Percentiles rank a stretch among this genome's conserved stretches.
Conservation (phyloP, 108 stramenopile species). For the Pseudonitzschia multiseries region DNA sequence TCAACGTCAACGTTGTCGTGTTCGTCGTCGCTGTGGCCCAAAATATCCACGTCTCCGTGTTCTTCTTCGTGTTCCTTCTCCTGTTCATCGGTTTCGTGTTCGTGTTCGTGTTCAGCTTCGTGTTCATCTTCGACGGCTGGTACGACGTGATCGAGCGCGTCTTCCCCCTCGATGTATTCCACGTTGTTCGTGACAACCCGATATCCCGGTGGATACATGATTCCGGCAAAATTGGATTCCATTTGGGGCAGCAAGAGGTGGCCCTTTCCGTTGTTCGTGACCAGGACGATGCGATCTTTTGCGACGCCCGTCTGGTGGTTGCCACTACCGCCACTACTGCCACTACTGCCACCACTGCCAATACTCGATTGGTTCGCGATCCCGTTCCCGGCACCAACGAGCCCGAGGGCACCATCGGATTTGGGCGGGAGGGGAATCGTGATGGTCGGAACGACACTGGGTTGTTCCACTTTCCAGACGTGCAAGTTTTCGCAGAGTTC, state of each 20-base stretch:
- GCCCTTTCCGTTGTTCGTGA: constrained; percentile 38
- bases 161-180: constrained; percentile 70
- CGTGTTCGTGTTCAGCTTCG: constrained; percentile 8
- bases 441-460: constrained; percentile 28
- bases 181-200: constrained; percentile 55
- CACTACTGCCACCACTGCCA: too few relatives aligned
- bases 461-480: constrained; percentile 42
- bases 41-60: too few relatives aligned
- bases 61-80: constrained; percentile 13
- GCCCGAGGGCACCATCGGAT: constrained; percentile 31
- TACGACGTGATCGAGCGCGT: constrained; percentile 38
- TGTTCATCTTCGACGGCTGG: not conserved
- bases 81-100: constrained; percentile 5
- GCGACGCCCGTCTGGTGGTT: not conserved
- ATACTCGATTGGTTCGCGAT: too few relatives aligned
- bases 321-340: too few relatives aligned
- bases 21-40: too few relatives aligned
- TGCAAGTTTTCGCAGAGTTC: constrained; percentile 43
- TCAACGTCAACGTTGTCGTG: constrained; percentile 14
- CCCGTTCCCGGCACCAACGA: constrained; percentile 15
- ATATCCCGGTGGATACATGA: constrained; percentile 66
- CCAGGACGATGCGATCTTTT: constrained; percentile 31
- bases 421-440: constrained; percentile 35
- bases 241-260: constrained; percentile 32
- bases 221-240: constrained; percentile 56